Evolutionary conservation across 306 rosid genomes (phyloP), one percentile per base, ranked within the genome.

Genomic region (Quercus gilva): DNA sequence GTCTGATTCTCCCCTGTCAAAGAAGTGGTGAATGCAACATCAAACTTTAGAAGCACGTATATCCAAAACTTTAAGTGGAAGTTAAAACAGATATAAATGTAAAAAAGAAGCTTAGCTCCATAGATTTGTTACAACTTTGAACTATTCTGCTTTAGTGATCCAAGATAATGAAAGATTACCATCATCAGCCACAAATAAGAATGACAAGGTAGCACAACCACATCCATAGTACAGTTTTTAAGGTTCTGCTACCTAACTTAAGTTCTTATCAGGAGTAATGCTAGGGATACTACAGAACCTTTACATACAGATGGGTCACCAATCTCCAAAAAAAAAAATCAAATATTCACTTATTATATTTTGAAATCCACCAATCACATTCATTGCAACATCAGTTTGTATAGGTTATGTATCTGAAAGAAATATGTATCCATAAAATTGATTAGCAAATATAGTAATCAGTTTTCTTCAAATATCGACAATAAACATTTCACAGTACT

Each of bases 1-100:
- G 93, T 92, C 86, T 88, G 97, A 81, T 87, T 92, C 83, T 92
- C 95, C 95, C 97, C 97, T 90, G 84, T 55, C 78, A 85, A 60
- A 65, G 57, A 77, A 19, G 61, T 56, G 55, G 21, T 37, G 75
- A 74, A 52, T n/a, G 51, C 58, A 80, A 12, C 53, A 64, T 73
- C 65, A 35, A 69, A 41, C 35, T 58, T 57, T 26, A 35, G 57
- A 21, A 25, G 51, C 41, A 14, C 9, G 19, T 18, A 41, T 4
- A 74, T 37, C 4, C 55, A 67, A 12, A 76, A 43, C 35, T 49
- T 49, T 49, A 12, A 58, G 19, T 33, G 20, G 59, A 53, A 26
- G 33, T 72, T 51, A 18, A 14, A 64, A 71, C 26, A 3, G 61
- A 23, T 33, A 57, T 23, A 59, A n/a, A 11, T 43, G 33, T 49